Evolutionary conservation across 2,329 filamentous ascomycete species (phyloP).

Genomic region (Fonsecaea pugnacius): DNA sequence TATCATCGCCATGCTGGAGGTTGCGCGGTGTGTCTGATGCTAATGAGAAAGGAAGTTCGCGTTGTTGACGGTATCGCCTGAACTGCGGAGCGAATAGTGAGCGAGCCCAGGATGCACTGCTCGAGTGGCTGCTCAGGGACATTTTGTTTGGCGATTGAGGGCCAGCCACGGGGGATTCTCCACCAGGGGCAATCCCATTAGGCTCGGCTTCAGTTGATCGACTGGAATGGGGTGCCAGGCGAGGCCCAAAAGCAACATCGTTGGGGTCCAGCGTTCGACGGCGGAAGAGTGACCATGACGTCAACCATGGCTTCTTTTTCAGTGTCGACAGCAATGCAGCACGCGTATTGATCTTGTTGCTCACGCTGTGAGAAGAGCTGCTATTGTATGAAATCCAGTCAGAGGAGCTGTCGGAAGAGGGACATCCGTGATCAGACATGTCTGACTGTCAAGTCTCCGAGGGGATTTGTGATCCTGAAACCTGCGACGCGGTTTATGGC

Average conservation of each 20-base stretch:
- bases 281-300: conserved; percentile 28
- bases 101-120: conserved; percentile 14
- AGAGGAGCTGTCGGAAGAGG: conserved; percentile 21
- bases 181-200: conserved; percentile 1
- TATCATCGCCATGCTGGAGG: conserved; percentile 22
- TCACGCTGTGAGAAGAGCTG: conserved; percentile 16
- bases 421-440: conserved; percentile 16
- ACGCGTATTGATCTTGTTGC: not conserved
- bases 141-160: conserved; percentile 9
- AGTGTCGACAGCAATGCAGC: conserved; percentile 17
- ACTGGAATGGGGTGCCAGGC: not conserved
- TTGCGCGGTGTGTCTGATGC: conserved; percentile 9
- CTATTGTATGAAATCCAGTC: conserved; percentile 31
- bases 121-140: conserved; percentile 15
- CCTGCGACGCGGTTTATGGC: not conserved
- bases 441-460: not conserved
- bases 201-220: conserved; percentile 7
- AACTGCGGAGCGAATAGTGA: conserved; percentile 13
- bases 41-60: conserved; percentile 8
- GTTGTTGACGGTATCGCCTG: conserved; percentile 1
- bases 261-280: not conserved
- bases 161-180: not conserved
- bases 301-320: conserved; percentile 23
- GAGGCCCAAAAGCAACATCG: conserved; percentile 5
- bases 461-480: conserved; percentile 12